Evolutionary conservation across 495 filamentous ascomycete genomes (phyloP).

Genomic region (Tuber brumale): DNA sequence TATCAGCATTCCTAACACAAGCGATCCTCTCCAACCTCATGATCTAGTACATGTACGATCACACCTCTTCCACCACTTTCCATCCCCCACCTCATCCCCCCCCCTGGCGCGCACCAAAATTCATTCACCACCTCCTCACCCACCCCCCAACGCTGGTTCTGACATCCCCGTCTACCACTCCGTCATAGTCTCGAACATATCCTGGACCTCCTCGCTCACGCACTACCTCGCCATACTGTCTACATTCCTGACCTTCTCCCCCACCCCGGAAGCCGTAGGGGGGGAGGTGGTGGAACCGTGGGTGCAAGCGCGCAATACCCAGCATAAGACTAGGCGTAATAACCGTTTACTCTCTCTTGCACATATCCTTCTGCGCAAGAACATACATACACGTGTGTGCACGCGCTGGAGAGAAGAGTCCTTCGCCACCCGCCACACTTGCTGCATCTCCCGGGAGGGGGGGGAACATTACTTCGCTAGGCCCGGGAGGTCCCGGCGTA

Average conservation of each 20-base stretch:
- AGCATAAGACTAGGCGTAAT: constrained; percentile 11
- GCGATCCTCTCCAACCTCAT: constrained; percentile 15
- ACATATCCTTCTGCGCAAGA: constrained; percentile 13
- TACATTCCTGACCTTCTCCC: constrained; percentile 2
- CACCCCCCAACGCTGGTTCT: constrained; percentile 6
- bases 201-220: constrained; percentile 24
- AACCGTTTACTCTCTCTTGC: constrained; percentile 17
- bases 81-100: constrained; percentile 11
- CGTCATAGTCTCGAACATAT: constrained; percentile 22
- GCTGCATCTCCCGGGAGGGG: constrained; percentile 5
- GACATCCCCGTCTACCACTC: constrained; percentile 19
- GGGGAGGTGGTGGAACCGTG: neutral
- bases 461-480: neutral
- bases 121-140: constrained; percentile 8
- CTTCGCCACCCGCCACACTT: constrained; percentile 13
- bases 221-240: constrained; percentile 27
- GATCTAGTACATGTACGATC: neutral
- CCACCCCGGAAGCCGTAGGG: neutral
- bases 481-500: neutral
- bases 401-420: constrained; percentile 20
- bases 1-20: neutral
- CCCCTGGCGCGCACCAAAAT: constrained; percentile 8
- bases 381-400: constrained; percentile 13
- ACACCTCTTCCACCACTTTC: constrained; percentile 3
- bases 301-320: constrained; percentile 1